Conservation (phyloP, 176 grass and related monocot genomes). For the Pharus latifolius region DNA sequence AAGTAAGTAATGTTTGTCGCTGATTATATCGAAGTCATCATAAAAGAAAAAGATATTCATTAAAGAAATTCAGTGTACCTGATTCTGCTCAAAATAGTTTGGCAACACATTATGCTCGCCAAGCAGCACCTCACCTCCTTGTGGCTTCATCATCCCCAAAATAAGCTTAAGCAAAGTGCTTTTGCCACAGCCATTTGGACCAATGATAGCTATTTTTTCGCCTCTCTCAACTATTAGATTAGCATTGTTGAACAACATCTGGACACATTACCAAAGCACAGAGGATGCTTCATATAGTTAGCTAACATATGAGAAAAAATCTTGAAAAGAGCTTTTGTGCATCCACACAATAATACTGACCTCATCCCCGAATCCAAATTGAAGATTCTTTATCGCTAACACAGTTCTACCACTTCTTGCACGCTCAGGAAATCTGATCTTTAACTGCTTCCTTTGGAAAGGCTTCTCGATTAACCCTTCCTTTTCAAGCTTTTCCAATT, state of each 20-base stretch:
- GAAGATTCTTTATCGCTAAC: conserved; percentile 59
- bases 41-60: background rate
- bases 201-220: conserved; percentile 95
- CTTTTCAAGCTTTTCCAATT: conserved; percentile 95
- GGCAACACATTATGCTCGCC: conserved; percentile 93
- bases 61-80: conserved; percentile 32
- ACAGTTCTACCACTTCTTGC: conserved; percentile 76
- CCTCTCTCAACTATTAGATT: conserved; percentile 87
- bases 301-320: background rate
- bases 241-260: conserved; percentile 82
- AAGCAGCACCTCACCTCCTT: conserved; percentile 65
- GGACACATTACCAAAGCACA: conserved; percentile 8
- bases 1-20: too few relatives aligned
- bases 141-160: conserved; percentile 77
- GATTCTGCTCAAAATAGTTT: conserved; percentile 99
- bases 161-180: conserved; percentile 86
- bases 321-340: background rate
- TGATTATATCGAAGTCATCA: background rate
- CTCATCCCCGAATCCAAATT: conserved; percentile 76
- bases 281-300: background rate
- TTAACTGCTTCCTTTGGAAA: conserved; percentile 93
- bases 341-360: conserved; percentile 24
- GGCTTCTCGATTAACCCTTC: conserved; percentile 95
- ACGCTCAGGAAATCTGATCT: conserved; percentile 91
- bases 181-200: conserved; percentile 96